Percentiles rank a stretch among this genome's conserved stretches.
phyloP scores from a whole-genome alignment of 306 rosid genomes.

The Quillaja saponaria region DNA sequence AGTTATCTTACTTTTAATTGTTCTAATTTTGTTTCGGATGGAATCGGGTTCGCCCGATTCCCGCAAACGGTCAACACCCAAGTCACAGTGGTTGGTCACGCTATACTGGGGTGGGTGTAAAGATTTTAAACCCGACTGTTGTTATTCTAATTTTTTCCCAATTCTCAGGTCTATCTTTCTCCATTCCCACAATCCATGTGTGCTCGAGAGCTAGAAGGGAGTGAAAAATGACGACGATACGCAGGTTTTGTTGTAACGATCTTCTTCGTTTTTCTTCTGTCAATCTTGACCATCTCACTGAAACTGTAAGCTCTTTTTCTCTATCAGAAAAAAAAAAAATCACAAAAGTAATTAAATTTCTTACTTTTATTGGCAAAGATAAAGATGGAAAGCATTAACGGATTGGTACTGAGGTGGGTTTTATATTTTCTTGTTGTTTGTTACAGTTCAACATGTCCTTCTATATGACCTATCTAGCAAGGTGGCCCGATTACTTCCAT shows the following conservation, averaged over 20 bases:
- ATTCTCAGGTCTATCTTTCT: too few species aligned
- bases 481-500: conserved; percentile 98
- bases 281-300: conserved; percentile 95
- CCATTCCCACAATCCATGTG: too few species aligned
- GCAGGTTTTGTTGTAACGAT: conserved; percentile 95
- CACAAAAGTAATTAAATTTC: background rate
- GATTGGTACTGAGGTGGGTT: background rate
- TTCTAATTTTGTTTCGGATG: too few species aligned
- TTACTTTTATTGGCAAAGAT: background rate
- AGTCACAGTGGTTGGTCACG: too few species aligned
- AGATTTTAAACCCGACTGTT: too few species aligned
- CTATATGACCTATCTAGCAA: conserved; percentile 94
- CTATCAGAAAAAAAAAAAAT: background rate
- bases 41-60: too few species aligned
- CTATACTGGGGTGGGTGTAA: too few species aligned
- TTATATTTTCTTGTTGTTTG: background rate
- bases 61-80: too few species aligned
- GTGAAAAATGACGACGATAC: conserved; percentile 77
- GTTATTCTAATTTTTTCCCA: too few species aligned
- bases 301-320: conserved; percentile 56
- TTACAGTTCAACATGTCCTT: conserved; percentile 94
- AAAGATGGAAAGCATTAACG: background rate
- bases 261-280: conserved; percentile 86
- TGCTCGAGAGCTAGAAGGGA: background rate
- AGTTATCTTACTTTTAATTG: too few species aligned